Evolutionary conservation across 768 basidiomycete genomes (phyloP).

Genomic region (Lanmaoa pseudosensibilis): DNA sequence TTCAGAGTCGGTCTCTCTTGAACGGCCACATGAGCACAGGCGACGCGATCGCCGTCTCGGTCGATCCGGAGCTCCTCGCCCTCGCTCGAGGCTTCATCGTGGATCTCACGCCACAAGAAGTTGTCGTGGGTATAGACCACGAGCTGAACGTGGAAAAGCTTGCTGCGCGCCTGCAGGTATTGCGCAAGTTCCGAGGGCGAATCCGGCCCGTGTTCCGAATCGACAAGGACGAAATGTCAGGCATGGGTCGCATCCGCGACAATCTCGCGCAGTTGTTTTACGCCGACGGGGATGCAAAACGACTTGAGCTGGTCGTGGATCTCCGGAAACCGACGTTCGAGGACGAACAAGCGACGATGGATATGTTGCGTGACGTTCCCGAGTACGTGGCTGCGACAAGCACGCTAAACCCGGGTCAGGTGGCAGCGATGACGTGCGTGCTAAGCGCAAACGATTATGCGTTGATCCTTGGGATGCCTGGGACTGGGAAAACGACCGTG

Average conservation of each 20-base stretch:
- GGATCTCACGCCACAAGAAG: slow-evolving; percentile 58
- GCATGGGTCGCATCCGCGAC: slow-evolving; percentile 85
- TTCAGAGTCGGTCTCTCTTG: slow-evolving; percentile 42
- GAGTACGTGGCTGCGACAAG: slow-evolving; percentile 35
- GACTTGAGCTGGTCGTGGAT: slow-evolving; percentile 80
- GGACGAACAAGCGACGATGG: slow-evolving; percentile 22
- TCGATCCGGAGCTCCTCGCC: slow-evolving; percentile 84
- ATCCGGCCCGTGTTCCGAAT: slow-evolving; percentile 63
- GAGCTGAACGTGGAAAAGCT: slow-evolving; percentile 56
- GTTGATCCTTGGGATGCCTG: slow-evolving; percentile 94
- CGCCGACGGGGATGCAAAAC: slow-evolving; percentile 64
- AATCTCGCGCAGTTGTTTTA: slow-evolving; percentile 92
- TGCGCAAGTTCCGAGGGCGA: slow-evolving; percentile 16
- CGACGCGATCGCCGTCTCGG: slow-evolving; percentile 84
- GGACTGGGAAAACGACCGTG: slow-evolving; percentile 96
- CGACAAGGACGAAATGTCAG: slow-evolving; percentile 91
- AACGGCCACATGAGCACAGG: slow-evolving; percentile 77
- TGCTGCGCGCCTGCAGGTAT: slow-evolving; percentile 36
- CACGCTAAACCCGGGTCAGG: slow-evolving; percentile 71
- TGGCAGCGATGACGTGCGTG: slow-evolving; percentile 68
- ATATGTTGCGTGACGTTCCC: slow-evolving; percentile 21
- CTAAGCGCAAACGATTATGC: slow-evolving; percentile 86
- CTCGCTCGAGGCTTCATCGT: slow-evolving; percentile 83
- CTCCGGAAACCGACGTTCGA: slow-evolving; percentile 68
- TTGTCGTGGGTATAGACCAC: slow-evolving; percentile 84